phyloP scores from a whole-genome alignment of 768 basidiomycete genomes.

The Trametes elegans region DNA sequence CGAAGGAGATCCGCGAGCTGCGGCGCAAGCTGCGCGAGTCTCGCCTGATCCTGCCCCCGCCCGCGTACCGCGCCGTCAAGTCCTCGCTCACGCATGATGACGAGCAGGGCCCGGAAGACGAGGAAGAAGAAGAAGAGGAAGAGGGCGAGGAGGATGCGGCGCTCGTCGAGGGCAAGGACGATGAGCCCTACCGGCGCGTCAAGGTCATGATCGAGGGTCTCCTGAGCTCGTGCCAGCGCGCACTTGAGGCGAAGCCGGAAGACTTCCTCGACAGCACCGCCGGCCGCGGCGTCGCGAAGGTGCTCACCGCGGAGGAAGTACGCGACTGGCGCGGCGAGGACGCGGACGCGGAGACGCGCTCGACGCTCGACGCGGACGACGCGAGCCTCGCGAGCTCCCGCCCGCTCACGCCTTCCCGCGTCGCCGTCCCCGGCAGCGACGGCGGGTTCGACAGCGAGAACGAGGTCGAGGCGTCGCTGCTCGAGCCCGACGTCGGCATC shows the following conservation, averaged over 20 bases:
- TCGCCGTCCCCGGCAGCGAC: constrained; percentile 20
- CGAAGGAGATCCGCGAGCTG: constrained; percentile 82
- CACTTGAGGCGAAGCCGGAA: constrained; percentile 55
- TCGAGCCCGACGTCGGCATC: constrained; percentile 20
- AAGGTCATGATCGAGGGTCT: constrained; percentile 62
- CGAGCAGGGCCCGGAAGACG: constrained; percentile 40
- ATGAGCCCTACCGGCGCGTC: constrained; percentile 62
- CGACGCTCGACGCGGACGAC: constrained; percentile 16
- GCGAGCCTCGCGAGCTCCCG: constrained; percentile 10
- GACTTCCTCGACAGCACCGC: constrained; percentile 46
- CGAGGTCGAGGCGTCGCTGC: constrained; percentile 30
- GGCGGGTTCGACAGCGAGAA: constrained; percentile 24
- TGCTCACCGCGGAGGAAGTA: constrained; percentile 72
- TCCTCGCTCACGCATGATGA: constrained; percentile 47
- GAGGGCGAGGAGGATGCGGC: constrained; percentile 42
- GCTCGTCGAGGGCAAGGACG: constrained; percentile 35
- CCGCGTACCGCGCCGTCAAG: constrained; percentile 53
- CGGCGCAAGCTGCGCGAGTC: constrained; percentile 81
- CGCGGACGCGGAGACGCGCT: constrained; percentile 16
- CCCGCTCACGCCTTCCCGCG: constrained; percentile 22
- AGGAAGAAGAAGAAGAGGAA: constrained; percentile 40
- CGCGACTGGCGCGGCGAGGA: constrained; percentile 46
- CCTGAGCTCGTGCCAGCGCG: constrained; percentile 53
- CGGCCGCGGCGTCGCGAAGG: constrained; percentile 53
- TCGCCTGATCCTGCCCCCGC: constrained; percentile 73